These are phyloP conservation scores for Plicaturopsis crispa DNA, from an alignment of 768 basidiomycete species.

Conservation along the genomic window DNA sequence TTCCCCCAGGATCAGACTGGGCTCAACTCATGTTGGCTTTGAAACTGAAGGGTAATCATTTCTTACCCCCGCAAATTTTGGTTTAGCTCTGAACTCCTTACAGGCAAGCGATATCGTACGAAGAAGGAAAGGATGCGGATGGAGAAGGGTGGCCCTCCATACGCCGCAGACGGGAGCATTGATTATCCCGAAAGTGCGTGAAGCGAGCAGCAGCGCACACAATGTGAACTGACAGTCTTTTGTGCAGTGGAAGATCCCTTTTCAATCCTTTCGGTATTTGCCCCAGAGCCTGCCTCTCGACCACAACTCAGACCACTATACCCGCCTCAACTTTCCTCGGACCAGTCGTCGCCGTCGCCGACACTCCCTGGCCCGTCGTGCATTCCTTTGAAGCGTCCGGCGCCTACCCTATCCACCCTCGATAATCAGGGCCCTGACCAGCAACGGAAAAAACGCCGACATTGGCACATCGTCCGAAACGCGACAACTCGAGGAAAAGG, in stretches of 20 bases:
- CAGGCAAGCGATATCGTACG: conserved; percentile 72
- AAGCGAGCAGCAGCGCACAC: background rate
- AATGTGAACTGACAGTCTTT: background rate
- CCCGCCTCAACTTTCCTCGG: conserved; percentile 20
- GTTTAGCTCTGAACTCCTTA: conserved; percentile 1
- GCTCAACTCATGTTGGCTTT: conserved; percentile 66
- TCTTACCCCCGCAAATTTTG: background rate
- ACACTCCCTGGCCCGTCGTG: background rate
- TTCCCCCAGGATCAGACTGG: conserved; percentile 64
- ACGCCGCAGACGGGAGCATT: conserved; percentile 67
- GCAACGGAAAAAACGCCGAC: conserved; percentile 32
- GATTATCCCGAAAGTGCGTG: conserved; percentile 63
- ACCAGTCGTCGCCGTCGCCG: background rate
- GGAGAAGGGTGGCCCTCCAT: conserved; percentile 70
- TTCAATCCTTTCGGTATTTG: conserved; percentile 53
- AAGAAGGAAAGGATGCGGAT: conserved; percentile 77
- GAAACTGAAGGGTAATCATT: conserved; percentile 59
- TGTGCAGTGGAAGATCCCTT: conserved; percentile 74
- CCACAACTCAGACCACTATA: conserved; percentile 55
- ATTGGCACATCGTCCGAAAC: conserved; percentile 57
- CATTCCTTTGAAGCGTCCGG: conserved; percentile 1
- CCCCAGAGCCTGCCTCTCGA: conserved; percentile 47
- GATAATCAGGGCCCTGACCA: conserved; percentile 14
- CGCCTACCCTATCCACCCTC: conserved; percentile 7
- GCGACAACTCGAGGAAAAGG: conserved; percentile 34